phyloP scores from a whole-genome alignment of 2,329 filamentous ascomycete species.

The Hymenoscyphus fructigenus region DNA sequence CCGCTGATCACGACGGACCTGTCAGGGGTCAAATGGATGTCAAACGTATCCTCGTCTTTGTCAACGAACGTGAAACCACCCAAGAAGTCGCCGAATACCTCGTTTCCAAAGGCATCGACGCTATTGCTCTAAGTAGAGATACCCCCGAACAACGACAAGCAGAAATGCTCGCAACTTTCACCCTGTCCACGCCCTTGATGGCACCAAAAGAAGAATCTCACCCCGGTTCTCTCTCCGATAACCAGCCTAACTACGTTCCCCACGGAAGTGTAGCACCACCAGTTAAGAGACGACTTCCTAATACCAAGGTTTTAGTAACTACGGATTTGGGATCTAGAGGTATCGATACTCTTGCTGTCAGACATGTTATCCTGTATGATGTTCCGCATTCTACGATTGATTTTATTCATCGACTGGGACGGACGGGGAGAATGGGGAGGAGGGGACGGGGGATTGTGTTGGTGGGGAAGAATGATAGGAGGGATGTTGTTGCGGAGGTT shows the following conservation, averaged over 20 bases:
- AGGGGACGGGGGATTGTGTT: conserved; percentile 87
- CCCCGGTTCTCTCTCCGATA: conserved; percentile 42
- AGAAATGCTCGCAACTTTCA: conserved; percentile 77
- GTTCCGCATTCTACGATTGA: conserved; percentile 98
- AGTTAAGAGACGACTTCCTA: conserved; percentile 50
- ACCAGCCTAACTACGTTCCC: conserved; percentile 38
- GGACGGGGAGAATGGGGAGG: conserved; percentile 89
- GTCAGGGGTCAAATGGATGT: conserved; percentile 60
- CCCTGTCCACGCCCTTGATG: conserved; percentile 41
- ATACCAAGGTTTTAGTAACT: conserved; percentile 88
- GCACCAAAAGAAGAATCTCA: conserved; percentile 37
- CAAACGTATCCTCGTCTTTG: conserved; percentile 90
- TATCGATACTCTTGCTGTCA: conserved; percentile 89
- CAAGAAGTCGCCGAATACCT: conserved; percentile 79
- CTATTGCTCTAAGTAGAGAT: conserved; percentile 81
- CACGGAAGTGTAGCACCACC: conserved; percentile 29
- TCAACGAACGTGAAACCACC: conserved; percentile 92
- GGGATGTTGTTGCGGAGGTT: conserved; percentile 88
- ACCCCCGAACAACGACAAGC: conserved; percentile 74
- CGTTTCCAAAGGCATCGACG: conserved; percentile 81
- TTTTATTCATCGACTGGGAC: conserved; percentile 92
- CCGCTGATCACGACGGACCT: conserved; percentile 55
- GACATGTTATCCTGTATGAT: conserved; percentile 91
- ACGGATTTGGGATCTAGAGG: conserved; percentile 91
- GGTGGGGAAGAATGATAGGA: conserved; percentile 84